A percentile compares a stretch with the other conserved stretches of the same genome.
These are phyloP conservation scores for Tolypocladium guangdongense DNA, from an alignment of 2,329 filamentous ascomycete genomes.

Conservation along the genomic window DNA sequence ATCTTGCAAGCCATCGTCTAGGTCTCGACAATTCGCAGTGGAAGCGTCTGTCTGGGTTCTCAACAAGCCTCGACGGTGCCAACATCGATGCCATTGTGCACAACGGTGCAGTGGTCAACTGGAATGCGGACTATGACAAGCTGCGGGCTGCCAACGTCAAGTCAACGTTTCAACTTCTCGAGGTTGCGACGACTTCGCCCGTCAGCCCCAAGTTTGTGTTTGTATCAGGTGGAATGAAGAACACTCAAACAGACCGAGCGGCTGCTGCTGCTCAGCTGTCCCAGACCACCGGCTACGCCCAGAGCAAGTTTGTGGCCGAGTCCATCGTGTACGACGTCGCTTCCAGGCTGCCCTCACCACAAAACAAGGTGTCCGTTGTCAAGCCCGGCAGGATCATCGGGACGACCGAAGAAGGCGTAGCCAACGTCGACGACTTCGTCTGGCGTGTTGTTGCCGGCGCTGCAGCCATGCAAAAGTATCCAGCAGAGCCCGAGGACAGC, in stretches of 20 bases:
- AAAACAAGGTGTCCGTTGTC: conserved; percentile 7
- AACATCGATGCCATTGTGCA: conserved; percentile 64
- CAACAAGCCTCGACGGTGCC: conserved; percentile 13
- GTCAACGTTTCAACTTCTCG: conserved; percentile 10
- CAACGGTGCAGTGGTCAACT: conserved; percentile 73
- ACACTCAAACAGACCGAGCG: neutral
- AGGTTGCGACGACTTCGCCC: conserved; percentile 5
- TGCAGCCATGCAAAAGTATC: conserved; percentile 3
- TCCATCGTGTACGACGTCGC: conserved; percentile 4
- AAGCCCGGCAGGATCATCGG: conserved; percentile 14
- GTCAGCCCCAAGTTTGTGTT: conserved; percentile 10
- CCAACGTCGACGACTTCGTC: conserved; percentile 13
- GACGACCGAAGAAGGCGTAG: conserved; percentile 6
- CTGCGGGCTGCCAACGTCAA: conserved; percentile 63
- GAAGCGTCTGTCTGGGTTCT: conserved; percentile 39
- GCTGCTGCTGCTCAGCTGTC: neutral
- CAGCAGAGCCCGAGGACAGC: conserved; percentile 2
- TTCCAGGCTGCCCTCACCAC: neutral
- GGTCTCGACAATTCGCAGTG: conserved; percentile 29
- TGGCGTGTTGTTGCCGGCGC: conserved; percentile 9
- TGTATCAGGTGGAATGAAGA: conserved; percentile 11
- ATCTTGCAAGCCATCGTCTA: conserved; percentile 1
- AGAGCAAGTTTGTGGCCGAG: conserved; percentile 14
- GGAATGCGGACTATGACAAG: conserved; percentile 66
- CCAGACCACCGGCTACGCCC: conserved; percentile 7